Conservation (phyloP, 2,329 filamentous ascomycete species). For the Exophiala bonariae region DNA sequence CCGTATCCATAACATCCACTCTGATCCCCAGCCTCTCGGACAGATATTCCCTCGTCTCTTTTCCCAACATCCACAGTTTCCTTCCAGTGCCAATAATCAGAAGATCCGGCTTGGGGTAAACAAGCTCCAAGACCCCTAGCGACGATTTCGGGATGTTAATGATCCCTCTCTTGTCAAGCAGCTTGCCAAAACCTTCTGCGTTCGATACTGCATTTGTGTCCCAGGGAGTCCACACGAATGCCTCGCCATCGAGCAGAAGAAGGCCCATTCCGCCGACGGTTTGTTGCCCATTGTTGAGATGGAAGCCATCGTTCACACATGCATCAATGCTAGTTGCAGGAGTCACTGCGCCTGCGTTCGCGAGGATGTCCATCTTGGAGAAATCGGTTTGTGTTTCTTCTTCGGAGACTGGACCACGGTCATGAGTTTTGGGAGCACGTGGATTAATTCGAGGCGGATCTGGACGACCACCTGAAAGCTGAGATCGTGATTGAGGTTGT, state of each 20-base stretch:
- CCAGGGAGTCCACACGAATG: slow-evolving; percentile 89
- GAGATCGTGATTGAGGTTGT: slow-evolving; percentile 17
- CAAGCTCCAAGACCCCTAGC: slow-evolving; percentile 25
- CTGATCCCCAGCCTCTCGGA: slow-evolving; percentile 70
- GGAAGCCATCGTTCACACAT: slow-evolving; percentile 80
- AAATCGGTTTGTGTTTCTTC: slow-evolving; percentile 73
- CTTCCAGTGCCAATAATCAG: slow-evolving; percentile 85
- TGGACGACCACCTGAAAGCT: background rate
- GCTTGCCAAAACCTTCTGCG: slow-evolving; percentile 1
- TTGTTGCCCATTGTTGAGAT: slow-evolving; percentile 76
- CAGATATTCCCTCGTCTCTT: slow-evolving; percentile 70
- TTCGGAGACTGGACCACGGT: slow-evolving; percentile 61
- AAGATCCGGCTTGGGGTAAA: slow-evolving; percentile 60
- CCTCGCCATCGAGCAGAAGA: slow-evolving; percentile 81
- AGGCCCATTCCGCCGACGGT: slow-evolving; percentile 70
- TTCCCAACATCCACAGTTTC: slow-evolving; percentile 72
- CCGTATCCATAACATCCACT: slow-evolving; percentile 85
- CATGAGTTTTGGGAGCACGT: slow-evolving; percentile 44
- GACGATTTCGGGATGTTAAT: slow-evolving; percentile 16
- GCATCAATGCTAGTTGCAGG: slow-evolving; percentile 83
- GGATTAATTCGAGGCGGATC: slow-evolving; percentile 13
- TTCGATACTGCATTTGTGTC: background rate
- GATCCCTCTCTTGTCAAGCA: slow-evolving; percentile 14
- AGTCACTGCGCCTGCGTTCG: slow-evolving; percentile 68
- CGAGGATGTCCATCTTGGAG: slow-evolving; percentile 73